Percentiles rank a stretch among this genome's conserved stretches.
These are phyloP conservation scores for Elaphomyces granulatus DNA, from an alignment of 495 filamentous ascomycete species.

Conservation along the genomic window DNA sequence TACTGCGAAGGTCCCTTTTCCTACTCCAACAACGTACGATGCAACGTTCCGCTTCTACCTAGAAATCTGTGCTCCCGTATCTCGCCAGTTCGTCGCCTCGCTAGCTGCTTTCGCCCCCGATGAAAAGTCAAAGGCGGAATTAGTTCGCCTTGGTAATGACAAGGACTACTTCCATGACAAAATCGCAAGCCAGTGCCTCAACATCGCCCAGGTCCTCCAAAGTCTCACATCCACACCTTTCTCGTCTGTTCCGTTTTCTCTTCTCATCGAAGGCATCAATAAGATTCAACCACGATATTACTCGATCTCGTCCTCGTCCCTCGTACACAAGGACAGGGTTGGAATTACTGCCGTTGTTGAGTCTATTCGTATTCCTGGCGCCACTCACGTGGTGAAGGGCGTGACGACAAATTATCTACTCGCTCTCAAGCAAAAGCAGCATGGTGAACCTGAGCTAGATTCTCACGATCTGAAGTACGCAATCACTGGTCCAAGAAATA, in stretches of 20 bases:
- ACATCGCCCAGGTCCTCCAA: constrained; percentile 80
- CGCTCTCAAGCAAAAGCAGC: constrained; percentile 93
- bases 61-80: constrained; percentile 90
- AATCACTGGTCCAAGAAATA: constrained; percentile 83
- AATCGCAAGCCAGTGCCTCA: constrained; percentile 68
- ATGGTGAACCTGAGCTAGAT: constrained; percentile 73
- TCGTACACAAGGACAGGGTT: constrained; percentile 86
- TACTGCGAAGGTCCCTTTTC: constrained; percentile 94
- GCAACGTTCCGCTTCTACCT: constrained; percentile 90
- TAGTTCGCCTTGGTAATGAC: constrained; percentile 76
- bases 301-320: constrained; percentile 94
- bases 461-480: constrained; percentile 81
- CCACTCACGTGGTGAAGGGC: constrained; percentile 72
- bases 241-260: constrained; percentile 77
- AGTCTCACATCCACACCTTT: constrained; percentile 60
- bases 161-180: constrained; percentile 94
- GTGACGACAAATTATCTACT: constrained; percentile 96
- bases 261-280: constrained; percentile 83
- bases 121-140: constrained; percentile 68
- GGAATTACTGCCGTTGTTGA: constrained; percentile 94
- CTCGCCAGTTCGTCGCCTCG: constrained; percentile 83
- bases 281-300: constrained; percentile 98
- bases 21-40: constrained; percentile 93
- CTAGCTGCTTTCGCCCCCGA: constrained; percentile 83
- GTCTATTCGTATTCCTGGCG: constrained; percentile 58